Evolutionary conservation across 2,329 filamentous ascomycete species (phyloP).

Genomic region (Epichloe hybrida): DNA sequence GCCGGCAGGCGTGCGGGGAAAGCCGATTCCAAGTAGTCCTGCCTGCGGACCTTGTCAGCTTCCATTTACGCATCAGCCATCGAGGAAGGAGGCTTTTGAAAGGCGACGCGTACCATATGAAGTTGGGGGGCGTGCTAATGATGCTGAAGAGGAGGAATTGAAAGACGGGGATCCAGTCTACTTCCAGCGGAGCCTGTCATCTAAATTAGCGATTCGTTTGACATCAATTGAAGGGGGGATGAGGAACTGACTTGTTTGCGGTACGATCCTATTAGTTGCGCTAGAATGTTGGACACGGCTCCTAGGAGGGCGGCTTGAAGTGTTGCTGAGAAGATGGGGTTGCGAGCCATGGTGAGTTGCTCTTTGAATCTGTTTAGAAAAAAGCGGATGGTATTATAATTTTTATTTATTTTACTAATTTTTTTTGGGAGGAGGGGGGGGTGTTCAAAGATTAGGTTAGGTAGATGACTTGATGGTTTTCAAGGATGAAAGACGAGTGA

Average conservation of each 20-base stretch:
- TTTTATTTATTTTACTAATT: too few species aligned
- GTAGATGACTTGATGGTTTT: not conserved
- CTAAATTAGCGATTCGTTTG: not conserved
- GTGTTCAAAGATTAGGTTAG: too few species aligned
- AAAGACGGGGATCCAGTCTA: slow-evolving; percentile 56
- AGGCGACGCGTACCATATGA: slow-evolving; percentile 48
- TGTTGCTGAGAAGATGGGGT: slow-evolving; percentile 43
- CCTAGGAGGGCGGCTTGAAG: slow-evolving; percentile 53
- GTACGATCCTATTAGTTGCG: slow-evolving; percentile 55
- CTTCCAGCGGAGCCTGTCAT: slow-evolving; percentile 8
- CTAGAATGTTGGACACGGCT: slow-evolving; percentile 57
- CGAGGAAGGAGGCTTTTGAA: not conserved
- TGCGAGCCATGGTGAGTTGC: slow-evolving; percentile 18
- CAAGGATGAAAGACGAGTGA: not conserved
- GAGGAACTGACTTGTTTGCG: slow-evolving; percentile 38
- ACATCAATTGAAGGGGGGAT: too few species aligned
- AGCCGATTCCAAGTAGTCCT: slow-evolving; percentile 58
- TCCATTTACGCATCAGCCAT: not conserved
- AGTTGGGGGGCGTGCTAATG: slow-evolving; percentile 73
- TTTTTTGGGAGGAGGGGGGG: accelerated
- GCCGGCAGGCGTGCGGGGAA: slow-evolving; percentile 49
- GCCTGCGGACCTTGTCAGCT: slow-evolving; percentile 31
- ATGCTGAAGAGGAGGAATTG: slow-evolving; percentile 66
- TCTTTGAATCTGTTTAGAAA: not conserved
- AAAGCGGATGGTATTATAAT: too few species aligned